These are phyloP conservation scores for Telfairia occidentalis DNA, from an alignment of 331 rosid genomes.

Conservation along the genomic window DNA sequence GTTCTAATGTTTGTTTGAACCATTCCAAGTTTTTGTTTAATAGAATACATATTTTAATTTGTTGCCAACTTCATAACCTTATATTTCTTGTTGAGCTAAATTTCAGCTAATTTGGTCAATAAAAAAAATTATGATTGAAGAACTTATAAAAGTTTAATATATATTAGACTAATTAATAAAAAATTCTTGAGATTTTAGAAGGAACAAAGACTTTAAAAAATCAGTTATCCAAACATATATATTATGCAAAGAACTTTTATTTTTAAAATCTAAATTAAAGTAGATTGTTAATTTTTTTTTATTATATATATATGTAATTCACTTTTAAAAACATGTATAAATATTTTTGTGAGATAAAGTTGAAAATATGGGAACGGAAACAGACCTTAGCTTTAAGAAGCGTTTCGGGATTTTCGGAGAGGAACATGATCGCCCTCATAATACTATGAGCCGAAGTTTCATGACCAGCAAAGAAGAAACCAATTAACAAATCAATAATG, in stretches of 20 bases:
- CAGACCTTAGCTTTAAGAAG: constrained; percentile 46
- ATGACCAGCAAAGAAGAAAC: constrained; percentile 75
- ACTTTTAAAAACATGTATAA: too few species aligned
- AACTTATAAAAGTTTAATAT: too few species aligned
- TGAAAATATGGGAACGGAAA: background rate
- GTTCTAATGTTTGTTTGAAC: background rate
- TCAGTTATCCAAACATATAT: too few species aligned
- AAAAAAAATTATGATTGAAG: too few species aligned
- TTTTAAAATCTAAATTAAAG: too few species aligned
- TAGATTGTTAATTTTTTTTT: too few species aligned
- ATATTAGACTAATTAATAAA: too few species aligned
- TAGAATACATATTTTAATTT: background rate
- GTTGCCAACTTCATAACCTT: background rate
- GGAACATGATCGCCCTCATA: constrained; percentile 49
- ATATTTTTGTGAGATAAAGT: background rate
- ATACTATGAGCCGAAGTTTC: constrained; percentile 70
- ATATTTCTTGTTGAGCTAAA: background rate
- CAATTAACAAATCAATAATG: constrained; percentile 48
- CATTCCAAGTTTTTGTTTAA: background rate
- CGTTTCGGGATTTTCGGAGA: constrained; percentile 33
- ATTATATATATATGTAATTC: too few species aligned
- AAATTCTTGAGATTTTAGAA: too few species aligned
- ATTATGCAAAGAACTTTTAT: too few species aligned
- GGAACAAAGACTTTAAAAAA: too few species aligned
- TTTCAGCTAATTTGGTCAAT: too few species aligned